Evolutionary conservation across 2,329 filamentous ascomycete genomes (phyloP).

Genomic region (Cadophora sp.): DNA sequence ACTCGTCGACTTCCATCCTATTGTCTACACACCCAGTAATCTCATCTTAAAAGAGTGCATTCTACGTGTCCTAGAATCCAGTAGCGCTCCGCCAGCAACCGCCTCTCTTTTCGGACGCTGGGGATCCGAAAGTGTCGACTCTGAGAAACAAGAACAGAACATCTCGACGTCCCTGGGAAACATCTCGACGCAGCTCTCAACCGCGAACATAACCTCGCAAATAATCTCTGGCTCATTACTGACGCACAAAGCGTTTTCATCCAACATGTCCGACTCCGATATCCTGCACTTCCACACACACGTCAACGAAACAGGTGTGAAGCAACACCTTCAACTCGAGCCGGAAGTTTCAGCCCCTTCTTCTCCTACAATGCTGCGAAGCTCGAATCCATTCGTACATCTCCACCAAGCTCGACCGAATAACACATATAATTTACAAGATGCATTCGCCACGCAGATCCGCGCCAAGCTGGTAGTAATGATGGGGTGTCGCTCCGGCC

Average conservation of each 20-base stretch:
- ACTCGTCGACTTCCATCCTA: conserved; percentile 1
- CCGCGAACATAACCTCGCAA: background rate
- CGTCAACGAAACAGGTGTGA: conserved; percentile 4
- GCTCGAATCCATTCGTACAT: background rate
- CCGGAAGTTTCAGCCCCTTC: background rate
- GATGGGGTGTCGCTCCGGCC: conserved; percentile 3
- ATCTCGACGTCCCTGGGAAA: background rate
- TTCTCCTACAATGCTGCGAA: background rate
- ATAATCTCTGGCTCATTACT: background rate
- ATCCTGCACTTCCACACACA: conserved; percentile 9
- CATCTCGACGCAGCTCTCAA: conserved; percentile 2
- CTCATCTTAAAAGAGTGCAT: conserved; percentile 2
- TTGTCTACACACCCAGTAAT: conserved; percentile 8
- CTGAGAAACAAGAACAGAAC: background rate
- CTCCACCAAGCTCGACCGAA: background rate
- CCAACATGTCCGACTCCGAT: conserved; percentile 1
- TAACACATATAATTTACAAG: conserved; percentile 1
- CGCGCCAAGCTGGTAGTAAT: conserved; percentile 5
- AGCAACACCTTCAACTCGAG: background rate
- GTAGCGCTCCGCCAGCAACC: background rate
- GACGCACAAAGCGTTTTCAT: background rate
- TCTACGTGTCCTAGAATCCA: background rate
- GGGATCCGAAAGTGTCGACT: background rate
- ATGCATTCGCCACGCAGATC: conserved; percentile 6
- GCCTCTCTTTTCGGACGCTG: background rate